Conservation (phyloP, 208 protist species). For the Leishmania guyanensis region DNA sequence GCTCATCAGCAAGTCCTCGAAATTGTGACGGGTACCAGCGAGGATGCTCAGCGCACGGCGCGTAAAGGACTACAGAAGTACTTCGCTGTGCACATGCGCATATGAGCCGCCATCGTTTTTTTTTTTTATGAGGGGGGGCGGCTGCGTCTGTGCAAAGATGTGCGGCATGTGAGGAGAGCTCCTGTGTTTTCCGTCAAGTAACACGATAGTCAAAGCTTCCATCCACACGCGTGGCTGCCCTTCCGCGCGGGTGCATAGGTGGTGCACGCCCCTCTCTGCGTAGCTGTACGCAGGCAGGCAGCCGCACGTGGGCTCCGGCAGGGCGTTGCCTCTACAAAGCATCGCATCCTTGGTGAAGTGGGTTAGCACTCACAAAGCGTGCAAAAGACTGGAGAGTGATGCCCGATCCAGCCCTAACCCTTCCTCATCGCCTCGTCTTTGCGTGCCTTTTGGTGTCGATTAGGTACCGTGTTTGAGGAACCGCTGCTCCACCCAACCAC, state of each 20-base stretch:
- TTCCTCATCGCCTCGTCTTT: background rate
- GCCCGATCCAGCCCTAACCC: background rate
- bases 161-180: background rate
- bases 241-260: background rate
- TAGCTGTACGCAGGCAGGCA: no score
- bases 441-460: background rate
- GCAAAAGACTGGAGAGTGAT: background rate
- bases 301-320: background rate
- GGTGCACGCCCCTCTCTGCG: background rate
- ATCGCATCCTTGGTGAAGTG: no score
- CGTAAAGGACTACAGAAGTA: conserved; percentile 84
- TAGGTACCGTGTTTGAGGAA: background rate
- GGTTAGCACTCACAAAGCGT: background rate
- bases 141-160: background rate
- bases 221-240: background rate
- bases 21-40: conserved; percentile 70
- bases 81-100: conserved; percentile 78
- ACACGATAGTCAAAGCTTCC: background rate
- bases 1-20: conserved; percentile 59
- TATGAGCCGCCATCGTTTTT: conserved; percentile 18
- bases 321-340: background rate
- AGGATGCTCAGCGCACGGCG: conserved; percentile 86
- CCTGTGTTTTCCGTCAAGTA: conserved; percentile 5
- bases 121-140: background rate
- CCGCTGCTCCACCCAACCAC: background rate